Conservation (phyloP, 768 basidiomycete genomes). For the Scleroderma citrinum region DNA sequence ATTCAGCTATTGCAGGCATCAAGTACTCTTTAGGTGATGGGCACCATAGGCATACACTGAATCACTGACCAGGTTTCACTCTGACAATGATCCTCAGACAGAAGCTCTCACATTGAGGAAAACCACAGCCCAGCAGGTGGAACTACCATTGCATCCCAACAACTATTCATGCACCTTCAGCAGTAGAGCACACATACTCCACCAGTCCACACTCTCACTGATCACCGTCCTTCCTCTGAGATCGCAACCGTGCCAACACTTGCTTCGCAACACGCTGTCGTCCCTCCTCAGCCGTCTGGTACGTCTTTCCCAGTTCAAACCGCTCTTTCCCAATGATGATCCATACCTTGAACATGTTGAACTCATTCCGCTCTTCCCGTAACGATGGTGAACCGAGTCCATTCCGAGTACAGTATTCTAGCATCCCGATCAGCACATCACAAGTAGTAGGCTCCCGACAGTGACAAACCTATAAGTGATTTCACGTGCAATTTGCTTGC, state of each 20-base stretch:
- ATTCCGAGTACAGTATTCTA: constrained; percentile 17
- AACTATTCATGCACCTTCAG: no score
- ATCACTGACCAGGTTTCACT: no score
- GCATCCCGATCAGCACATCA: not conserved
- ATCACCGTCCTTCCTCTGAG: constrained; percentile 9
- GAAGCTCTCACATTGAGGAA: no score
- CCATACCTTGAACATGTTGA: constrained; percentile 35
- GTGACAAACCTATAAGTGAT: constrained; percentile 10
- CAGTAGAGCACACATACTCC: no score
- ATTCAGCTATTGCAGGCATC: no score
- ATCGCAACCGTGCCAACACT: constrained; percentile 34
- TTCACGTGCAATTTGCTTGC: constrained; percentile 10
- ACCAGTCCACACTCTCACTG: no score
- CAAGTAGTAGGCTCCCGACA: not conserved
- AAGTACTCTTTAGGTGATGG: no score
- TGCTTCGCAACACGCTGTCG: constrained; percentile 40
- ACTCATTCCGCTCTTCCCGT: constrained; percentile 18
- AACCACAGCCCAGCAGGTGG: no score
- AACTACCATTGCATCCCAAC: no score
- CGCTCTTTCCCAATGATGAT: constrained; percentile 40
- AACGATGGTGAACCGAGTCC: constrained; percentile 28
- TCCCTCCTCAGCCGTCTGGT: constrained; percentile 34
- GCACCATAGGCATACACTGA: no score
- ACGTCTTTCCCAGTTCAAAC: constrained; percentile 38
- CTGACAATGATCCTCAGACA: no score